These are phyloP conservation scores for Globisporangium cederbergense DNA, from an alignment of 352 stramenopile species.

Conservation along the genomic window DNA sequence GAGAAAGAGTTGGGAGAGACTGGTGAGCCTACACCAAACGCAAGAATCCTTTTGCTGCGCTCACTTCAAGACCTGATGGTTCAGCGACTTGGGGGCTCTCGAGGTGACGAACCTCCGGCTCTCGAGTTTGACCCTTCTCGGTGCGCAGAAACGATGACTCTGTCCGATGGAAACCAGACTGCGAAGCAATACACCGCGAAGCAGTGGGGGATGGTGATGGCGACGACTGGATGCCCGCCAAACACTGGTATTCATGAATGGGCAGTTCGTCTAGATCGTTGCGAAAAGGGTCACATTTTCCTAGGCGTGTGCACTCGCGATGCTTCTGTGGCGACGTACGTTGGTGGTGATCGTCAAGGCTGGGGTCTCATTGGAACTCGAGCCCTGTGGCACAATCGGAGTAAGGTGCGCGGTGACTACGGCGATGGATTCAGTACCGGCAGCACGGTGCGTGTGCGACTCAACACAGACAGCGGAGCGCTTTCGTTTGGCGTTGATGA, in stretches of 20 bases:
- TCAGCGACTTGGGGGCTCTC: constrained; percentile 64
- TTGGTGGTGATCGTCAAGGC: constrained; percentile 85
- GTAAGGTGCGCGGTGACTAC: constrained; percentile 87
- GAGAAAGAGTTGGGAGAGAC: constrained; percentile 32
- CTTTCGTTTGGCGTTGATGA: constrained; percentile 86
- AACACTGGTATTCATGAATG: constrained; percentile 88
- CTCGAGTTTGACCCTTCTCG: constrained; percentile 85
- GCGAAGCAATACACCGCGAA: constrained; percentile 89
- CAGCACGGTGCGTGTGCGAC: constrained; percentile 71
- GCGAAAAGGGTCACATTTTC: constrained; percentile 89
- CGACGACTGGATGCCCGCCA: constrained; percentile 75
- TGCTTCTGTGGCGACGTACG: constrained; percentile 84
- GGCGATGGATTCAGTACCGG: constrained; percentile 86
- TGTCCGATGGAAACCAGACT: constrained; percentile 79
- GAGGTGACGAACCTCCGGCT: constrained; percentile 67
- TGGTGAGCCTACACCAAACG: constrained; percentile 26
- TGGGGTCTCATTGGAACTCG: constrained; percentile 88
- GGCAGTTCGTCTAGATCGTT: constrained; percentile 83
- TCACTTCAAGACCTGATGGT: constrained; percentile 87
- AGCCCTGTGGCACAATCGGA: constrained; percentile 86
- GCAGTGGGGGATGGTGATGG: constrained; percentile 90
- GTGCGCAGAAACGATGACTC: constrained; percentile 87
- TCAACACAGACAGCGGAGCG: constrained; percentile 86
- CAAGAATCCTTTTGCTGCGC: constrained; percentile 63
- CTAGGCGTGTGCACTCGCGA: constrained; percentile 84